phyloP scores from a whole-genome alignment of 805 yeast species.

The Candida railenensis region DNA sequence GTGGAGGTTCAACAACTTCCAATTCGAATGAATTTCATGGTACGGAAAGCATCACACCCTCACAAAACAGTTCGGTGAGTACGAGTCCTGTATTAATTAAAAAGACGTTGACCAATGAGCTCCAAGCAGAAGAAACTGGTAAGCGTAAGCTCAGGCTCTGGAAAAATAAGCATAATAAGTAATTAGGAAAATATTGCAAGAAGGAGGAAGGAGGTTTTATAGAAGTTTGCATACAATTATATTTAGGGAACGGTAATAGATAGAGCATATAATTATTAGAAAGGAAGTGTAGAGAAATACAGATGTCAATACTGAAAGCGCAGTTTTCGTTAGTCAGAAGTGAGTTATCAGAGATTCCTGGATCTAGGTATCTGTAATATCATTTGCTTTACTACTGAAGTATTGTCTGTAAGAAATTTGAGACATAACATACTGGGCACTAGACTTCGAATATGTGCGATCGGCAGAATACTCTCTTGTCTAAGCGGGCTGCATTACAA shows the following conservation, averaged over 20 bases:
- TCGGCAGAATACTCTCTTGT: no score
- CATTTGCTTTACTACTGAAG: no score
- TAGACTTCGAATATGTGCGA: no score
- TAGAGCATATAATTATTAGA: no score
- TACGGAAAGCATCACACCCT: not conserved
- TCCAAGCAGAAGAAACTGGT: not conserved
- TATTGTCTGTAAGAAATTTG: no score
- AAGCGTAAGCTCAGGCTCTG: conserved; percentile 1
- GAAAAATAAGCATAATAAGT: not conserved
- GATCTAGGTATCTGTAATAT: no score
- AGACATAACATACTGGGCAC: no score
- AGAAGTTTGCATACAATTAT: no score
- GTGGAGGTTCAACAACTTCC: not conserved
- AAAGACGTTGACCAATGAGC: not conserved
- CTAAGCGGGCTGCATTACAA: no score
- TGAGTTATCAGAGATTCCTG: no score
- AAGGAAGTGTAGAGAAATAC: not conserved
- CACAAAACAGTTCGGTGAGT: not conserved
- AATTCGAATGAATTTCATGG: not conserved
- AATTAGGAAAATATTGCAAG: not conserved
- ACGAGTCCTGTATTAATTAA: not conserved
- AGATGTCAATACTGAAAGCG: not conserved
- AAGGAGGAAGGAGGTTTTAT: not conserved
- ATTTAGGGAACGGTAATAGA: not conserved
- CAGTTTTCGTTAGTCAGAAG: no score